These are phyloP conservation scores for Punica granatum DNA, from an alignment of 345 rosid species.

Conservation along the genomic window DNA sequence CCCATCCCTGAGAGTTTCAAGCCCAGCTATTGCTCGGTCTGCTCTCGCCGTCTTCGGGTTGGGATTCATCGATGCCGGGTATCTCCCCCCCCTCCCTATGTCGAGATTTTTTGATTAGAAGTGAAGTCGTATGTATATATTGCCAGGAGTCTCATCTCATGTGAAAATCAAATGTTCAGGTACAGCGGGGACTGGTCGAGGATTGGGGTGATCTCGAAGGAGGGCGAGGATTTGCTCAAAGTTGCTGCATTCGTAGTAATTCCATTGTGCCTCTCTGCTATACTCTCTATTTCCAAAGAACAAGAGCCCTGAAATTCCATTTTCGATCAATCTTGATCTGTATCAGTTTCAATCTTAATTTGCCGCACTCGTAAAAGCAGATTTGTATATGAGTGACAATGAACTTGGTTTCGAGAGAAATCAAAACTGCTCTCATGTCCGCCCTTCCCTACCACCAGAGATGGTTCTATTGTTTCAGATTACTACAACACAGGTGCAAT, in stretches of 20 bases:
- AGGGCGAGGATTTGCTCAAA: constrained; percentile 57
- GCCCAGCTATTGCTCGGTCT: constrained; percentile 26
- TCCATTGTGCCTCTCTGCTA: constrained; percentile 55
- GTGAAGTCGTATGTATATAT: no score
- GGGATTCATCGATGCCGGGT: constrained; percentile 87
- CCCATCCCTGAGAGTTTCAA: constrained; percentile 9
- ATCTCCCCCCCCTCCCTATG: not conserved
- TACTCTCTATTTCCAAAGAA: constrained; percentile 33
- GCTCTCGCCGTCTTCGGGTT: constrained; percentile 42
- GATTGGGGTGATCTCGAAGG: constrained; percentile 70
- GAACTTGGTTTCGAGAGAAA: not conserved
- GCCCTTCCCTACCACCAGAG: no score
- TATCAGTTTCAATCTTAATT: not conserved
- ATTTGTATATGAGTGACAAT: no score
- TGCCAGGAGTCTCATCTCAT: not conserved
- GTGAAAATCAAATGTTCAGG: constrained; percentile 19
- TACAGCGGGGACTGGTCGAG: constrained; percentile 97
- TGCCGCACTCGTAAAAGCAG: not conserved
- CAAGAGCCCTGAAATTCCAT: constrained; percentile 15
- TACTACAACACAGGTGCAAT: no score
- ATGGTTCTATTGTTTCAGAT: no score
- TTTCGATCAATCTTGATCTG: not conserved
- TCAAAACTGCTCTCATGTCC: no score
- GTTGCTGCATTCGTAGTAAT: constrained; percentile 56
- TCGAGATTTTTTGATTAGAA: not conserved